These are phyloP conservation scores for Epichloe uncinata DNA, from an alignment of 2,329 filamentous ascomycete genomes.

Conservation along the genomic window DNA sequence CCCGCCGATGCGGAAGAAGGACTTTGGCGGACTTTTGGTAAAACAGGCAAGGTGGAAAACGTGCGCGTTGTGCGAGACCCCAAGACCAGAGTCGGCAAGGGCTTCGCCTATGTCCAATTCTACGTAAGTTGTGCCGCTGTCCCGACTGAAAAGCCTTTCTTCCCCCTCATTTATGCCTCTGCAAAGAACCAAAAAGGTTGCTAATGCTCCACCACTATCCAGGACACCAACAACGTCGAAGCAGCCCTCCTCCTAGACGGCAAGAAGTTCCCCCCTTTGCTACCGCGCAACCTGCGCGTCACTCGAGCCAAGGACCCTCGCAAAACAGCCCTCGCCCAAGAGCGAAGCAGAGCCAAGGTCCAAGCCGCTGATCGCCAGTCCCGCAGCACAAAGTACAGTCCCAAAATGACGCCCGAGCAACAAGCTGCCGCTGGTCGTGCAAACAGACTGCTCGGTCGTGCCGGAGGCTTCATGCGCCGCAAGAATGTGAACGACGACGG, in stretches of 20 bases:
- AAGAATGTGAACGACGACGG: constrained; percentile 14
- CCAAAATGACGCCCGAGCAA: constrained; percentile 57
- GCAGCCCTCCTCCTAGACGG: constrained; percentile 77
- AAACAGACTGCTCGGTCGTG: constrained; percentile 58
- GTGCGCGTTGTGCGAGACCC: constrained; percentile 85
- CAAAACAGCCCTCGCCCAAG: constrained; percentile 39
- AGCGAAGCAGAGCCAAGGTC: constrained; percentile 18
- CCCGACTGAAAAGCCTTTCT: neutral
- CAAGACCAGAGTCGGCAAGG: constrained; percentile 86
- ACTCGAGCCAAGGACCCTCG: constrained; percentile 67
- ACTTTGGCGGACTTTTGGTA: constrained; percentile 67
- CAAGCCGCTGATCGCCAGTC: constrained; percentile 23
- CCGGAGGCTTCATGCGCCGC: constrained; percentile 41
- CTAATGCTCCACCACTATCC: neutral
- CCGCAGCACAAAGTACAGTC: constrained; percentile 44
- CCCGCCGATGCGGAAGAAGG: constrained; percentile 88
- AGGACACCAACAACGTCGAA: constrained; percentile 79
- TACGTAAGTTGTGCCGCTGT: constrained; percentile 33
- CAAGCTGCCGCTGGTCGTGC: constrained; percentile 62
- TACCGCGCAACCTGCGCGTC: constrained; percentile 80
- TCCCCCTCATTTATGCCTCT: neutral
- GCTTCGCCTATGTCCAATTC: constrained; percentile 96
- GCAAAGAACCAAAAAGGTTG: neutral
- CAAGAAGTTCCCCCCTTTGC: constrained; percentile 91
- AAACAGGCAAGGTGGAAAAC: constrained; percentile 72